These are phyloP conservation scores for Blastomyces emzantsi DNA, from an alignment of 2,329 filamentous ascomycete species.

Conservation along the genomic window DNA sequence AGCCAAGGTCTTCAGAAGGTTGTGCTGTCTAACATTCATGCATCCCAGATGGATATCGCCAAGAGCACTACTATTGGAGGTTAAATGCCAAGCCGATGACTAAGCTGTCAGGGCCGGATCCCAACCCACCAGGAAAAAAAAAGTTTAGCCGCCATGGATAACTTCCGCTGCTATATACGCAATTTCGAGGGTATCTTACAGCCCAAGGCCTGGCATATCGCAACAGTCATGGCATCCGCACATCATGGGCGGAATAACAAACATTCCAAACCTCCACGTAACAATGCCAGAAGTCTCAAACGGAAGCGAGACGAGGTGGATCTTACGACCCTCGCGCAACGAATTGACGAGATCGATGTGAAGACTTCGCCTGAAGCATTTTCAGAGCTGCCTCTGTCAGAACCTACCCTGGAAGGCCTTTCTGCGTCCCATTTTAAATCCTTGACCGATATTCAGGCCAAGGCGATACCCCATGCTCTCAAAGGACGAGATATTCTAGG, in stretches of 20 bases:
- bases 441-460: conserved; percentile 83
- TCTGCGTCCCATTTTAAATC: conserved; percentile 80
- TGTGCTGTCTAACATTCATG: neutral
- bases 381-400: conserved; percentile 74
- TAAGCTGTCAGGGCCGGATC: conserved; percentile 21
- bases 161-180: neutral
- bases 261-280: conserved; percentile 22
- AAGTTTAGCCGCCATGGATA: neutral
- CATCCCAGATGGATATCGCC: neutral
- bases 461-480: conserved; percentile 78
- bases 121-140: neutral
- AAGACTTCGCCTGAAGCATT: conserved; percentile 56
- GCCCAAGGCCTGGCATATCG: neutral
- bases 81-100: conserved; percentile 26
- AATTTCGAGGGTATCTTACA: neutral
- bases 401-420: conserved; percentile 68
- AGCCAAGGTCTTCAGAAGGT: conserved; percentile 4
- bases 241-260: conserved; percentile 13
- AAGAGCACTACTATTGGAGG: neutral
- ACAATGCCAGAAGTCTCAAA: conserved; percentile 31
- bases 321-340: conserved; percentile 33
- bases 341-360: conserved; percentile 38
- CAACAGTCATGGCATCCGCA: conserved; percentile 16
- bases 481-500: conserved; percentile 83
- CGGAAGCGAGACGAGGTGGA: conserved; percentile 41